These are phyloP conservation scores for Candida parachauliodes DNA, from an alignment of 805 yeast genomes.

Conservation along the genomic window DNA sequence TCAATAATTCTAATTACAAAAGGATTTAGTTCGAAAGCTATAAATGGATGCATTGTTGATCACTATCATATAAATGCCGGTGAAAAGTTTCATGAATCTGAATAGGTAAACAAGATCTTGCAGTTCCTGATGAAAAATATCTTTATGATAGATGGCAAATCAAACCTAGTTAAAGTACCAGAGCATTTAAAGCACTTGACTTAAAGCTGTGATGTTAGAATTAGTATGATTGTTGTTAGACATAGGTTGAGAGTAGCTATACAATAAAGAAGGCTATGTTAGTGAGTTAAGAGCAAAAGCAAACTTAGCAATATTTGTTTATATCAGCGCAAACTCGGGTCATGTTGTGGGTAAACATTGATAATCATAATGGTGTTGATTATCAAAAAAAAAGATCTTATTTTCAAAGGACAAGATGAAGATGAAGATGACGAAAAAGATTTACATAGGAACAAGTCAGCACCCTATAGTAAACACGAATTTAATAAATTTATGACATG, in stretches of 20 bases:
- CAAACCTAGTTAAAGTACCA: constrained; percentile 40
- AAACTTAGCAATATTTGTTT: constrained; percentile 44
- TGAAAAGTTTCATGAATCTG: constrained; percentile 39
- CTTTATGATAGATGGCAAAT: constrained; percentile 44
- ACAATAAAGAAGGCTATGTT: constrained; percentile 45
- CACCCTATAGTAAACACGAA: constrained; percentile 41
- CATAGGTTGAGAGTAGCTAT: constrained; percentile 45
- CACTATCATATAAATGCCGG: constrained; percentile 29
- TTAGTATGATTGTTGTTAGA: constrained; percentile 39
- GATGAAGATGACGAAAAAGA: constrained; percentile 14
- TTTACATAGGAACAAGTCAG: constrained; percentile 24
- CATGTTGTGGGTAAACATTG: constrained; percentile 32
- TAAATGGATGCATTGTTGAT: constrained; percentile 22
- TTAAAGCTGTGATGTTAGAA: constrained; percentile 40
- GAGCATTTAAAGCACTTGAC: constrained; percentile 34
- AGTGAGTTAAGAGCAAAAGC: constrained; percentile 53
- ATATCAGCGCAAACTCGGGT: constrained; percentile 39
- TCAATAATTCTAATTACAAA: constrained; percentile 46
- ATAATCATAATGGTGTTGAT: constrained; percentile 24
- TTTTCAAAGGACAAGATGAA: constrained; percentile 19
- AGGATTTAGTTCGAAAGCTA: constrained; percentile 31
- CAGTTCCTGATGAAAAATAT: constrained; percentile 16
- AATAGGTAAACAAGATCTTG: constrained; percentile 27
- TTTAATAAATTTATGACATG: constrained; percentile 37
- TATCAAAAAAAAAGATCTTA: constrained; percentile 21